Base-by-base conservation (phyloP, 495 filamentous ascomycete genomes). In the Chaetomidium leptoderma region DNA sequence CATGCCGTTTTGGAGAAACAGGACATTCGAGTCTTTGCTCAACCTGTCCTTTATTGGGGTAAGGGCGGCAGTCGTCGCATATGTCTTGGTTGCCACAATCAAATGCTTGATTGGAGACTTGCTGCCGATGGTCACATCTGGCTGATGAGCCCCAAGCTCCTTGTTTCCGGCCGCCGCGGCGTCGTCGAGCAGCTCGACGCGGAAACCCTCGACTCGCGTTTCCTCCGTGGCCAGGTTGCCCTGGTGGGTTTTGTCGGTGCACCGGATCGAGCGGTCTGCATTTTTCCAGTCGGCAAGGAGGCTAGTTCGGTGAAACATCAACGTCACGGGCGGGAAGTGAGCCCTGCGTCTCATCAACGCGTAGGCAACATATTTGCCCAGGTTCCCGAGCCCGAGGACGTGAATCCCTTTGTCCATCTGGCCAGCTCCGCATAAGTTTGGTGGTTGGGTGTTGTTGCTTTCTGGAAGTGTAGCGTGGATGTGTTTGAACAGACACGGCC, bases 1-100 rank as follows among this genome's bases (percentile, higher is more conserved):
- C 83, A 92, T 85, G 17, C 89, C 89, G 58, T 92, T 91, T 56
- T 92, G 89, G 9, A 91, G 66, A 29, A 95, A 83, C 16, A 88
- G 68, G 23, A 95, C 76, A 0, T 84, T 86, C 13, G 86, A 87
- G 4, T 80, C 67, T 0, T 67, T 66, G 6, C 70, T 74, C 24
- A 95, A 68, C 1, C 89, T 81, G 45, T 83, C 74, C 13, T 70
- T 73, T 24, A 92, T 70, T 3, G 70, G 61, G 8, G 70, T 48
- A 4, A 93, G 66, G 7, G 87, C 87, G 3, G 67, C 60, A 14
- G 77, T 65, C 0, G 85, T 85, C 32, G 76, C 57, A 29, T 77
- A 67, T 0, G 86, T 76, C 71, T 91, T 91, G 42, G 79, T 82
- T 6, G 84, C 76, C n/a, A 93, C 74, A 54, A 95, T 83, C 44